These are phyloP conservation scores for Globisporangium spiculum DNA, from an alignment of 352 stramenopile genomes.

Conservation along the genomic window DNA sequence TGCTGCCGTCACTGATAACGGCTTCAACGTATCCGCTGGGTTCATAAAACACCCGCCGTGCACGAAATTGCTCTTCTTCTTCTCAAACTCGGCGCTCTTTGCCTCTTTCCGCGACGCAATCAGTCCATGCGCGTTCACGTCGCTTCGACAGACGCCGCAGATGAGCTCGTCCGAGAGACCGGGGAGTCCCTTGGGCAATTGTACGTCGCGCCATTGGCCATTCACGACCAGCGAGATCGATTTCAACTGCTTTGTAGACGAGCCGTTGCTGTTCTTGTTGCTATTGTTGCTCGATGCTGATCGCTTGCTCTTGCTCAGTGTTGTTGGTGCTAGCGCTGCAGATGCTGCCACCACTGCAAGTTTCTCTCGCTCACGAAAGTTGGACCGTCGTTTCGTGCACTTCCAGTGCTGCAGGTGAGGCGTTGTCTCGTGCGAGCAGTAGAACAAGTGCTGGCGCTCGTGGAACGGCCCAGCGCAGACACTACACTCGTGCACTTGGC, in stretches of 20 bases:
- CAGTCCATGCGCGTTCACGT: slow-evolving; percentile 52
- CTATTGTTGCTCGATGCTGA: slow-evolving; percentile 2
- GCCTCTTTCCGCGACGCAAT: slow-evolving; percentile 53
- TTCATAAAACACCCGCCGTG: slow-evolving; percentile 67
- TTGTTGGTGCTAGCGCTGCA: slow-evolving; percentile 2
- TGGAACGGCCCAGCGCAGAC: slow-evolving; percentile 75
- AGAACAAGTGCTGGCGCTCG: slow-evolving; percentile 74
- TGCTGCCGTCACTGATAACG: slow-evolving; percentile 2
- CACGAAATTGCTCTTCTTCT: slow-evolving; percentile 59
- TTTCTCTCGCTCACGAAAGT: slow-evolving; percentile 21
- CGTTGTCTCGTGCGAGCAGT: slow-evolving; percentile 42
- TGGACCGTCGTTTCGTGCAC: slow-evolving; percentile 63
- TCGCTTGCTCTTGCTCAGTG: neutral
- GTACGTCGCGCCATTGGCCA: slow-evolving; percentile 53
- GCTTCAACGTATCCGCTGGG: slow-evolving; percentile 15
- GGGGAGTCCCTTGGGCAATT: slow-evolving; percentile 45
- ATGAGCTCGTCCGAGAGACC: slow-evolving; percentile 51
- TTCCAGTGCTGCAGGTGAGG: slow-evolving; percentile 74
- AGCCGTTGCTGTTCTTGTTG: slow-evolving; percentile 5
- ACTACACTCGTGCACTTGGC: slow-evolving; percentile 50
- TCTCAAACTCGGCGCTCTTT: slow-evolving; percentile 47
- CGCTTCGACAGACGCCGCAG: slow-evolving; percentile 51
- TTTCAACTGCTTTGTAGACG: slow-evolving; percentile 58
- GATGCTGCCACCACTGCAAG: slow-evolving; percentile 18
- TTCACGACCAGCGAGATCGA: slow-evolving; percentile 49